A percentile compares a stretch with the other conserved stretches of the same genome.
These are phyloP conservation scores for Wallacemonas sp. DNA, from an alignment of 208 protist genomes.

Conservation along the genomic window DNA sequence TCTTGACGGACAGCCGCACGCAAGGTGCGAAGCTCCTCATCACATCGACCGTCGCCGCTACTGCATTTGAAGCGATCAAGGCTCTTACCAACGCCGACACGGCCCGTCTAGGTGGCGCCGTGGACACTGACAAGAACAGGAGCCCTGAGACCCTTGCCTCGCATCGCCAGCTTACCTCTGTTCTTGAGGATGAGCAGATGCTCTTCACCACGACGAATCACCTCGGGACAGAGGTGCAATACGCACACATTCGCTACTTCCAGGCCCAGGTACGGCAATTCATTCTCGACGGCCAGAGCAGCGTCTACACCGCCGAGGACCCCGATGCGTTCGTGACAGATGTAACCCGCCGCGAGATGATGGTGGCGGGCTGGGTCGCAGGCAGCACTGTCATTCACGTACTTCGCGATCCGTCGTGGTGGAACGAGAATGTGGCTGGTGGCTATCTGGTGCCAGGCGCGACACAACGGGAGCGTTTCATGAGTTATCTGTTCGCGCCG, in stretches of 20 bases:
- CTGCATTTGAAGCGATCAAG: constrained; percentile 1
- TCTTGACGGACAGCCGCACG: constrained; percentile 24
- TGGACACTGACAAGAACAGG: too few species aligned
- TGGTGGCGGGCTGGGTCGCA: constrained; percentile 26
- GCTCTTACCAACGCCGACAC: too few species aligned
- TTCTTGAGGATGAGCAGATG: constrained; percentile 12
- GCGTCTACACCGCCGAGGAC: neutral
- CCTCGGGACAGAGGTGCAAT: constrained; percentile 18
- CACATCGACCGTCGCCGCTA: neutral
- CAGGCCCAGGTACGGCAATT: constrained; percentile 23
- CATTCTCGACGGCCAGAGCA: constrained; percentile 9
- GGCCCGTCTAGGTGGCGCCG: too few species aligned
- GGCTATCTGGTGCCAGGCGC: neutral
- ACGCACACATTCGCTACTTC: constrained; percentile 20
- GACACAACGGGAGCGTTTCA: constrained; percentile 5
- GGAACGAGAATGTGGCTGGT: neutral
- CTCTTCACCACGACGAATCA: constrained; percentile 25
- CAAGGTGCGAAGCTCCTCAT: constrained; percentile 10
- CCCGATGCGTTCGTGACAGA: constrained; percentile 16
- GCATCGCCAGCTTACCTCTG: too few species aligned
- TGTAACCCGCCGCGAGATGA: constrained; percentile 19
- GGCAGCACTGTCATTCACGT: constrained; percentile 12
- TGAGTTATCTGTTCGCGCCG: constrained; percentile 24
- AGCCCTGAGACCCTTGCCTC: too few species aligned
- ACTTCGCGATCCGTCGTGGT: constrained; percentile 2